phyloP scores from a whole-genome alignment of 179 eudicot genomes.

The Beta macrorhiza region DNA sequence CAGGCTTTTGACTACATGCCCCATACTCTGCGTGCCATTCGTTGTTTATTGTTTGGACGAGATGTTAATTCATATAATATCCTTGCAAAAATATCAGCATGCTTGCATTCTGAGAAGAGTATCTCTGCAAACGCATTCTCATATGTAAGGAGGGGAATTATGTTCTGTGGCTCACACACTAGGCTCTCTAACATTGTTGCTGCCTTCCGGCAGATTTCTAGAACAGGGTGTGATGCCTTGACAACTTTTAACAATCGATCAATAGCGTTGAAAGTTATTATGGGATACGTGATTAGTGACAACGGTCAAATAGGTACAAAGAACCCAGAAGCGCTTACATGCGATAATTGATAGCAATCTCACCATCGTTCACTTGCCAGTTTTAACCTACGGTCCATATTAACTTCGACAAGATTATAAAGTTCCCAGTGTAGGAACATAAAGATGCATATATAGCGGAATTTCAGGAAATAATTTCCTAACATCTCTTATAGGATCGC shows the following conservation, averaged over 20 bases:
- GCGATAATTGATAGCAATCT: slow-evolving; percentile 18
- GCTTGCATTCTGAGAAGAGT: slow-evolving; percentile 73
- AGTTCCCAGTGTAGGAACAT: slow-evolving; percentile 44
- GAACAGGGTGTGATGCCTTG: slow-evolving; percentile 84
- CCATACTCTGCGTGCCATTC: slow-evolving; percentile 81
- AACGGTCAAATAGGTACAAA: not conserved
- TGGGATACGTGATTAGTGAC: slow-evolving; percentile 12
- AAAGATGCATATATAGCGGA: no score
- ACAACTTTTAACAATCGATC: slow-evolving; percentile 80
- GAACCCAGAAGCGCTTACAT: not conserved
- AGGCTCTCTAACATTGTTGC: slow-evolving; percentile 77
- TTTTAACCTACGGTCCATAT: slow-evolving; percentile 86
- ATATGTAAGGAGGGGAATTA: slow-evolving; percentile 60
- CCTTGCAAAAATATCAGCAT: slow-evolving; percentile 83
- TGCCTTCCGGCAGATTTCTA: slow-evolving; percentile 85
- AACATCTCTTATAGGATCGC: no score
- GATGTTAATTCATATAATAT: slow-evolving; percentile 82
- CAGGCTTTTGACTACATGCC: slow-evolving; percentile 47
- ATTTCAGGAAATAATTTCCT: no score
- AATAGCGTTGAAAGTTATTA: slow-evolving; percentile 61
- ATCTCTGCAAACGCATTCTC: slow-evolving; percentile 90
- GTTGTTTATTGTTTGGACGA: slow-evolving; percentile 70
- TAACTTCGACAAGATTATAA: slow-evolving; percentile 86
- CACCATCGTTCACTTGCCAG: slow-evolving; percentile 93
- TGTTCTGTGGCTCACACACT: slow-evolving; percentile 88